Conservation (phyloP, 2,329 filamentous ascomycete genomes). For the Fusarium sp. region DNA sequence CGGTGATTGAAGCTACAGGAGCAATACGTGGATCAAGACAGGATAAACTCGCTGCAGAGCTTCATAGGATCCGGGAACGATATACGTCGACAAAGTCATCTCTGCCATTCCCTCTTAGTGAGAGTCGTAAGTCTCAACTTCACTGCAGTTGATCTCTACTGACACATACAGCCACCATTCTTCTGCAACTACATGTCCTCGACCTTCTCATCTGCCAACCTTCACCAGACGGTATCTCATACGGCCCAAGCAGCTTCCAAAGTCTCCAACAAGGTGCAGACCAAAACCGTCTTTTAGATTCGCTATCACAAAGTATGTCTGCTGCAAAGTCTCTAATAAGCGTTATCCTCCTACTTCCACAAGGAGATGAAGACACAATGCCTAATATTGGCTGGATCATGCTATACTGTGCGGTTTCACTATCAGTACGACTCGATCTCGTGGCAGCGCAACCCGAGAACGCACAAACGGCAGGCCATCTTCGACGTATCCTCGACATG, state of each 20-base stretch:
- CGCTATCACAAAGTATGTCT: slow-evolving; percentile 49
- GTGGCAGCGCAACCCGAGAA: slow-evolving; percentile 46
- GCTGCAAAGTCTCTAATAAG: slow-evolving; percentile 49
- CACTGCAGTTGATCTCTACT: not conserved
- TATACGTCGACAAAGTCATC: slow-evolving; percentile 42
- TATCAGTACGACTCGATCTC: slow-evolving; percentile 49
- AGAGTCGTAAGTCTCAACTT: slow-evolving; percentile 46
- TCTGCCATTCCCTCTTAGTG: slow-evolving; percentile 47
- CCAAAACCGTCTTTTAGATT: slow-evolving; percentile 42
- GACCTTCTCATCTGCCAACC: slow-evolving; percentile 50
- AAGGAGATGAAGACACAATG: slow-evolving; percentile 46
- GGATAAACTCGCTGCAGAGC: slow-evolving; percentile 25
- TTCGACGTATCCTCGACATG: slow-evolving; percentile 49
- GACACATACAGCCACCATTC: slow-evolving; percentile 40
- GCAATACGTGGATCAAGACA: slow-evolving; percentile 4
- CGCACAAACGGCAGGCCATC: slow-evolving; percentile 42
- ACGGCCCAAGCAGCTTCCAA: slow-evolving; percentile 46
- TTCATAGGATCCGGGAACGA: slow-evolving; percentile 37
- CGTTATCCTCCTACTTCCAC: slow-evolving; percentile 45
- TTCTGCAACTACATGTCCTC: slow-evolving; percentile 46
- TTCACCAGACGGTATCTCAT: slow-evolving; percentile 43
- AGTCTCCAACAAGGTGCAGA: slow-evolving; percentile 29
- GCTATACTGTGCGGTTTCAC: slow-evolving; percentile 49
- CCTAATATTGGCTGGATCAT: slow-evolving; percentile 51
- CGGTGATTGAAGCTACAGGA: slow-evolving; percentile 30